Percentiles rank a stretch among this genome's conserved stretches.
phyloP scores from a whole-genome alignment of 306 rosid genomes.

The Casuarina cunninghamiana region DNA sequence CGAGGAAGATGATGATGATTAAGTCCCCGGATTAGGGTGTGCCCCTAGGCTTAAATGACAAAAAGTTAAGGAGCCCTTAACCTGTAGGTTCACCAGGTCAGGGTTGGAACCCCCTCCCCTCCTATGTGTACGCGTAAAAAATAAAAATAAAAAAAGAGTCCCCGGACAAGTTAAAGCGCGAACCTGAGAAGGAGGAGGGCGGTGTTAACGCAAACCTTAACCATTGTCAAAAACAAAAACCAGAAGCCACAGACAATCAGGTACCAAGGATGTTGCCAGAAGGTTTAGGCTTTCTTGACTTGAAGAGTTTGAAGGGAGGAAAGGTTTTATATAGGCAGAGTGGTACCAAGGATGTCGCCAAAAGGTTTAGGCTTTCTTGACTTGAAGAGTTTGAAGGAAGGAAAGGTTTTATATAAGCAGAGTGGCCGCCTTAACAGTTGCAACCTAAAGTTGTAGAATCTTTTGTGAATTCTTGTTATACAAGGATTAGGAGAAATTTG shows the following conservation, averaged over 20 bases:
- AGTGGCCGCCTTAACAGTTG: neutral
- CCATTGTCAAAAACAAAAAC: conserved; percentile 20
- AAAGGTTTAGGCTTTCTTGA: too few relatives aligned
- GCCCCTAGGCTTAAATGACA: too few relatives aligned
- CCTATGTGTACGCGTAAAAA: too few relatives aligned
- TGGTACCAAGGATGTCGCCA: neutral
- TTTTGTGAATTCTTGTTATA: neutral
- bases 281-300: neutral
- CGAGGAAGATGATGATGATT: neutral
- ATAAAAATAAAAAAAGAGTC: too few relatives aligned
- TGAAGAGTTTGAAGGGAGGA: conserved; percentile 13
- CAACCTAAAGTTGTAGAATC: conserved; percentile 3
- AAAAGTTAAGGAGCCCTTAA: too few relatives aligned
- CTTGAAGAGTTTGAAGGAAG: conserved; percentile 13
- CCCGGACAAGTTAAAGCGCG: neutral
- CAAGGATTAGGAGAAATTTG: neutral
- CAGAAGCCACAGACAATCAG: neutral
- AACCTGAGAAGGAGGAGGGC: conserved; percentile 38
- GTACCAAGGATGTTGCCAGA: neutral
- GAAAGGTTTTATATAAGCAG: conserved; percentile 23
- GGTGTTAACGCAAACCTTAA: conserved; percentile 20
- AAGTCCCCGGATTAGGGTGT: too few relatives aligned
- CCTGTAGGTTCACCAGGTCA: too few relatives aligned
- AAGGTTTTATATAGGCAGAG: neutral
- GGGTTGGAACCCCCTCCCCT: too few relatives aligned